phyloP scores from a whole-genome alignment of 1,284 basidiomycete genomes.

The Moniliophthora roreri region DNA sequence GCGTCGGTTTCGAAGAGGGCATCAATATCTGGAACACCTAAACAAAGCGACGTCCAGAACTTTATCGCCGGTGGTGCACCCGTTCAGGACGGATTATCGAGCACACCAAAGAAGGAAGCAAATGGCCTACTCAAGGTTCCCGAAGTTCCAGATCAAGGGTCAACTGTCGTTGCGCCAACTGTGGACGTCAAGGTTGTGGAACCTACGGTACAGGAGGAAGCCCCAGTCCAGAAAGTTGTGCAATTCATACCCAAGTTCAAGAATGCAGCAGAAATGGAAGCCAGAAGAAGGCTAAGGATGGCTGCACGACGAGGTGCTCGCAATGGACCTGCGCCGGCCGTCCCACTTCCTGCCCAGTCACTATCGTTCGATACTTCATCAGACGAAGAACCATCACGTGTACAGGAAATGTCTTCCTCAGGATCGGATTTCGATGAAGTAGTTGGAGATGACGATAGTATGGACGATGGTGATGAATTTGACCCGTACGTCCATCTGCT shows the following conservation, averaged over 20 bases:
- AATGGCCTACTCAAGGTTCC: neutral
- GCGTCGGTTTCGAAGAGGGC: constrained; percentile 48
- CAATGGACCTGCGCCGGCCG: constrained; percentile 31
- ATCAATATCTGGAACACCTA: constrained; percentile 34
- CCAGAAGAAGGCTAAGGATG: constrained; percentile 62
- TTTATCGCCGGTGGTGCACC: constrained; percentile 30
- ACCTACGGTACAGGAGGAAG: constrained; percentile 37
- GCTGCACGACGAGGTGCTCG: constrained; percentile 37
- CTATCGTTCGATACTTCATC: constrained; percentile 48
- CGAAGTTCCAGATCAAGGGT: neutral
- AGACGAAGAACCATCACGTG: constrained; percentile 46
- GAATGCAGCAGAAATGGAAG: constrained; percentile 78
- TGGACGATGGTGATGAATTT: constrained; percentile 70
- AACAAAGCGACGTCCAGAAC: constrained; percentile 33
- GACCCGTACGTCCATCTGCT: constrained; percentile 59
- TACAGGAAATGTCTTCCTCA: constrained; percentile 43
- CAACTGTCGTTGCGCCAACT: constrained; percentile 24
- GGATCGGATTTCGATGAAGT: constrained; percentile 58
- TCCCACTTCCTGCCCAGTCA: constrained; percentile 35
- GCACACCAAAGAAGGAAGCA: neutral
- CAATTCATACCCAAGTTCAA: constrained; percentile 75
- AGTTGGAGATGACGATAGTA: constrained; percentile 46
- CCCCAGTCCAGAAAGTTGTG: constrained; percentile 45
- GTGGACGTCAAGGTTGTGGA: constrained; percentile 32
- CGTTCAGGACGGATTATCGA: constrained; percentile 14